Evolutionary conservation across 1,284 basidiomycete species (phyloP), one percentile per base, ranked within the genome.

Genomic region (Ustilago cynodontis): DNA sequence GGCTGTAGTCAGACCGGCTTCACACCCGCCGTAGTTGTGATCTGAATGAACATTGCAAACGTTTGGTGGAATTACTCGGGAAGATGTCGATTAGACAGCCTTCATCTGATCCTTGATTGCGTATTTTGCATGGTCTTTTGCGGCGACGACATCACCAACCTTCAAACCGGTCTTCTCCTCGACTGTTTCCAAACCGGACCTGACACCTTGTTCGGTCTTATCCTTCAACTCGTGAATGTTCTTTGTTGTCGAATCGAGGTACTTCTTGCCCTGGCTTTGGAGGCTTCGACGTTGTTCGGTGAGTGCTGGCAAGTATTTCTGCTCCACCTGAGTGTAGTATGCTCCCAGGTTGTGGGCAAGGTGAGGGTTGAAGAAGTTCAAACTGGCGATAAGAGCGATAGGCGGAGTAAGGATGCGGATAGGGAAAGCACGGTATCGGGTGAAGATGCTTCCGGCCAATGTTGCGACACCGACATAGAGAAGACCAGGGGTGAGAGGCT

Each of bases 391-490:
- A 18, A 81, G 55, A 8, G 81, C 73, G 39, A 80, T 50, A 5
- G 84, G 84, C 2, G 84, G 84, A 1, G 82, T 77, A 57, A 86
- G 57, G 58, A 86, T 62, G 18, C 86, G 85, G 41, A 86, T 68
- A 20, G 86, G 83, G 45, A 83, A 74, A 0, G 81, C 63, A 80
- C 94, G 91, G 73, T 92, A 92, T 43, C 94, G 91, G 0, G 93
- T 90, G 63, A 97, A 86, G 78, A 98, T 92, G 63, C 93, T 93
- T 1, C 93, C 93, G 0, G 93, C 92, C 52, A 98, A 90, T 3
- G 93, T 91, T 1, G 93, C 91, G 43, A 98, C 90, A 53, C 94
- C 93, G 62, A 94, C 91, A 47, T 85, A 85, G 37, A 85, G 75
- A n/a, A 81, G 63, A 20, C 92, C 93, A 1, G 95, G 95, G 7